Evolutionary conservation across 495 filamentous ascomycete genomes (phyloP), one percentile per base, ranked within the genome.

Genomic region (Xanthoparmelia taractica): DNA sequence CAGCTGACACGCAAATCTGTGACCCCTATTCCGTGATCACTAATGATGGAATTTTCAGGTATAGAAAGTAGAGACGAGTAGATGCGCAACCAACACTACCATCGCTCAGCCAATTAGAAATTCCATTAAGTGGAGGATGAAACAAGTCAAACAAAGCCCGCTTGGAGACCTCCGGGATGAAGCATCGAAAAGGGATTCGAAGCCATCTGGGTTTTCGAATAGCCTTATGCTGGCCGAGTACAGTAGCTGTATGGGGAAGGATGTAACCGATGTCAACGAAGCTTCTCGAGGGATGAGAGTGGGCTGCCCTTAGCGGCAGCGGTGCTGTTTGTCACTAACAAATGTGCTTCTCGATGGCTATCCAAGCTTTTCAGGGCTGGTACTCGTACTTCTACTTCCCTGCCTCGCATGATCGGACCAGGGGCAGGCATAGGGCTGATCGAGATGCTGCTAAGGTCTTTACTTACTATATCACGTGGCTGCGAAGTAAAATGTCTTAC

Each of bases 291-390:
- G 27, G 34, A 40, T 33, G 33, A 13, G 0, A 58, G 8, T 12
- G 41, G 8, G n/a, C 18, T 58, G 20, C 23, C 20, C 29, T 23
- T 34, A 13, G 12, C 54, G 52, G 33, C n/a, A 31, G 7, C 18
- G 41, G 41, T 43, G 45, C 8, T 12, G 20, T 13, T 40, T 15
- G 2, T 40, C 38, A 36, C 5, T 36, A 4, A 36, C 4, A 10
- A 36, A 5, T 36, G 45, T 50, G n/a, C 23, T 47, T 29, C 38
- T 25, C 20, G 48, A 63, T 52, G 61, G 54, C 54, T 57, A 45
- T 63, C 37, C 52, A 63, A 48, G 52, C n/a, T 45, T 47, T 63
- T 47, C 50, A 29, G 27, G 45, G 45, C 45, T 8, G 41, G 23
- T 50, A 50, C n/a, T n/a, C n/a, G n/a, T n/a, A n/a, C n/a, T n/a